Base-by-base conservation (phyloP, 1,284 basidiomycete species). In the Malassezia yamatoensis region DNA sequence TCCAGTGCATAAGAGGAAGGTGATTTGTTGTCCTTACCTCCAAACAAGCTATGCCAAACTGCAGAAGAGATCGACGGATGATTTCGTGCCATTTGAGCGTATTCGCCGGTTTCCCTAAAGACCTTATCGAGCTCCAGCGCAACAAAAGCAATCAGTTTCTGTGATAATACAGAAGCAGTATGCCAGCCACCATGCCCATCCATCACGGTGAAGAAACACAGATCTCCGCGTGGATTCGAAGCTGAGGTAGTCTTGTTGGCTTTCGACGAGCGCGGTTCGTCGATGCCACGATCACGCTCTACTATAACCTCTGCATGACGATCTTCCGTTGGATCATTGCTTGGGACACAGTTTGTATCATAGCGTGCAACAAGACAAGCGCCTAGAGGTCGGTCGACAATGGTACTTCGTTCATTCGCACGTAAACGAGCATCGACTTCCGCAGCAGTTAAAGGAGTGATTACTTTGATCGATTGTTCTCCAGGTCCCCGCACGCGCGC, bases 121-220 rank as follows among this genome's bases (percentile, higher is more conserved):
- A 80, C 72, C 18, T 75, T 76, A 40, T 78, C 76, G 29, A 98
- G 81, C 68, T 93, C 85, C 46, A 89, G 78, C 0, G 85, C 83
- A 47, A 96, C 84, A 11, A 87, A 86, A 34, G 88, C 87, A 59
- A 96, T 87, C 57, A 98, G 82, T 56, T 86, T 82, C 51, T 85
- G 84, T 2, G 86, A 85, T 33, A 99, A 83, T 32, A 96, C 79
- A 54, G 83, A 81, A 5, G 88, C 90, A 1, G 94, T 98, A 54
- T 88, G 81, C 61, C 70, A 80, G 1, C 90, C 94, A 1, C 83
- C 80, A 73, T 98, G 94, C 1, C 94, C 94, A 70, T 98, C 94
- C 82, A 91, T 85, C 29, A 94, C 84, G 1, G 87, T 80, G 66
- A 88, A 90, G 75, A 93, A 86, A 47, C 66, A 68, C 20, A 68